A percentile compares a stretch with the other conserved stretches of the same genome.
Conservation (phyloP, 2,329 filamentous ascomycete species). For the Saccharata proteae region DNA sequence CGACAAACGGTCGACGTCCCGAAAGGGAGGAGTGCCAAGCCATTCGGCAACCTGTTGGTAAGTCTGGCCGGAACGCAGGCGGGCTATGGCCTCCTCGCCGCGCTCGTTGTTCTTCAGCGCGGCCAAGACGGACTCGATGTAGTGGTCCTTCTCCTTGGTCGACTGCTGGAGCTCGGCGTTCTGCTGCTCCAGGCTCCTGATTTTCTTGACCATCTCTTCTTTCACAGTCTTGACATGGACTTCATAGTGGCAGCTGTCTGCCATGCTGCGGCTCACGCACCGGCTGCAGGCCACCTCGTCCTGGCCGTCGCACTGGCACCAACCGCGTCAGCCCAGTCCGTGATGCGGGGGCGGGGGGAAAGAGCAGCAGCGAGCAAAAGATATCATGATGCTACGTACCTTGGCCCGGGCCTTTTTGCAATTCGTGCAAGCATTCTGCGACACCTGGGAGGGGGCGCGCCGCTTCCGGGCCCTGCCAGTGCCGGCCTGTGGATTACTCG, state of each 20-base stretch:
- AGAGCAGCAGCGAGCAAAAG: background rate
- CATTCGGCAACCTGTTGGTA: slow-evolving; percentile 13
- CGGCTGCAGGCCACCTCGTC: slow-evolving; percentile 14
- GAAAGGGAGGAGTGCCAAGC: slow-evolving; percentile 10
- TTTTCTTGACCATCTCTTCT: slow-evolving; percentile 16
- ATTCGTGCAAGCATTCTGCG: slow-evolving; percentile 17
- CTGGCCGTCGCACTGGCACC: slow-evolving; percentile 16
- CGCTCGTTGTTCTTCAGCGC: slow-evolving; percentile 13
- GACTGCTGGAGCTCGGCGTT: slow-evolving; percentile 12
- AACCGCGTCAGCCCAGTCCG: background rate
- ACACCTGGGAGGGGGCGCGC: slow-evolving; percentile 14
- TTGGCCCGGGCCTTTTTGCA: slow-evolving; percentile 19
- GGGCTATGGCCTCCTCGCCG: slow-evolving; percentile 12
- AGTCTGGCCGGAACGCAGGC: slow-evolving; percentile 12
- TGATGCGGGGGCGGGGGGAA: background rate
- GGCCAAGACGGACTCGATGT: slow-evolving; percentile 12
- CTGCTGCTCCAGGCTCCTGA: slow-evolving; percentile 14
- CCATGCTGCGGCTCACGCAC: slow-evolving; percentile 13
- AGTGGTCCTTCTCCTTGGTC: slow-evolving; percentile 10
- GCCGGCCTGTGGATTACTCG: slow-evolving; percentile 3
- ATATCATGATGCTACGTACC: slow-evolving; percentile 10
- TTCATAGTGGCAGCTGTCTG: slow-evolving; percentile 16
- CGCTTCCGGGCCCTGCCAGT: slow-evolving; percentile 8
- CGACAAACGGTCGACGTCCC: slow-evolving; percentile 5
- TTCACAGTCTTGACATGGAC: slow-evolving; percentile 19